Conservation (phyloP, 1,284 basidiomycete species). For the Ceratobasidium sp. region DNA sequence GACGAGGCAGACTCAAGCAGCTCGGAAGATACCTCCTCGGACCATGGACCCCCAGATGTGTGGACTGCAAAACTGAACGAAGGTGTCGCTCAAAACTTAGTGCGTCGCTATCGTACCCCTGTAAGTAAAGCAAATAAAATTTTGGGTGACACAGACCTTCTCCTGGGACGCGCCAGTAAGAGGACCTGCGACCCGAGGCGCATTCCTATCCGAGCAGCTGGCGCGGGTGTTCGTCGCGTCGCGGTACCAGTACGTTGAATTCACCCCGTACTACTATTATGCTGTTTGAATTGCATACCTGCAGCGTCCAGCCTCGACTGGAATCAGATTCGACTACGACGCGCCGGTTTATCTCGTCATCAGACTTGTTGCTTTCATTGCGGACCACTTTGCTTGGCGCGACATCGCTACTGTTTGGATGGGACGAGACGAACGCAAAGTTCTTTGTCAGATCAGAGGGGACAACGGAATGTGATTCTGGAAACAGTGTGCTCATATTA, state of each 20-base stretch:
- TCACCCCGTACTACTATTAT: neutral
- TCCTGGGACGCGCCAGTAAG: constrained; percentile 13
- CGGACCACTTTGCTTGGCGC: constrained; percentile 17
- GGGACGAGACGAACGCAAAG: constrained; percentile 5
- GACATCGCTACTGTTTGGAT: constrained; percentile 16
- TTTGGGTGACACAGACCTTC: neutral
- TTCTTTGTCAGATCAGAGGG: constrained; percentile 15
- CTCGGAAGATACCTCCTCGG: neutral
- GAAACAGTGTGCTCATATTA: constrained; percentile 29
- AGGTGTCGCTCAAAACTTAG: constrained; percentile 57
- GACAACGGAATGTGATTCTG: neutral
- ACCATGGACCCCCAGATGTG: constrained; percentile 49
- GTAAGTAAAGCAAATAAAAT: too few relatives aligned
- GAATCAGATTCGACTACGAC: neutral
- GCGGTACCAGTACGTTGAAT: constrained; percentile 21
- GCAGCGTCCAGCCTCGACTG: constrained; percentile 30
- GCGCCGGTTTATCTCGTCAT: constrained; percentile 29
- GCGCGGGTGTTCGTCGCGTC: constrained; percentile 27
- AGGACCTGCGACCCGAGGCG: constrained; percentile 13
- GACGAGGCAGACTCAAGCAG: neutral
- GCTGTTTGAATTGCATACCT: neutral
- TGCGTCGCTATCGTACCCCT: neutral
- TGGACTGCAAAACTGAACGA: constrained; percentile 75
- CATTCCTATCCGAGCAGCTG: constrained; percentile 28
- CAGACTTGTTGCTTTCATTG: constrained; percentile 28